A percentile compares a stretch with the other conserved stretches of the same genome.
Conservation (phyloP, 805 yeast genomes). For the Metschnikowia anglica region DNA sequence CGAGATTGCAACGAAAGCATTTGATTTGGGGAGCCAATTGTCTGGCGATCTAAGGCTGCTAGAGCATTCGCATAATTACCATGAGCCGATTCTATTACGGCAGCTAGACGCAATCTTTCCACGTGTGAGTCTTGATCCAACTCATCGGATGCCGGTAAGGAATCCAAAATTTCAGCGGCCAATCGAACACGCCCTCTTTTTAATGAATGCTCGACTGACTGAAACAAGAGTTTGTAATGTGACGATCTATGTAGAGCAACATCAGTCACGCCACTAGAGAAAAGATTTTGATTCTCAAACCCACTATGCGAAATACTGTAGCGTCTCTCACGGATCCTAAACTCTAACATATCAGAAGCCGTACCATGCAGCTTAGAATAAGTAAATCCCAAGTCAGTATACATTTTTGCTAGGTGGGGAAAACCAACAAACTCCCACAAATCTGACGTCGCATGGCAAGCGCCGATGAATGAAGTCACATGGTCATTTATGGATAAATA, state of each 20-base stretch:
- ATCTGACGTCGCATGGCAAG: slow-evolving; percentile 45
- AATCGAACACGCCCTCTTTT: slow-evolving; percentile 37
- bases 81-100: slow-evolving; percentile 11
- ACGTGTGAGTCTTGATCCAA: slow-evolving; percentile 9
- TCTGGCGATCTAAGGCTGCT: background rate
- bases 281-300: background rate
- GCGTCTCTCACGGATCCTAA: slow-evolving; percentile 40
- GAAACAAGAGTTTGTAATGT: slow-evolving; percentile 40
- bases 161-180: slow-evolving; percentile 36
- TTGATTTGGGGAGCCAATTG: background rate
- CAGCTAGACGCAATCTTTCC: slow-evolving; percentile 11
- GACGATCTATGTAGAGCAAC: slow-evolving; percentile 42
- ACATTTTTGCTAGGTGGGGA: slow-evolving; percentile 45
- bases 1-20: background rate
- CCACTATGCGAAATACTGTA: slow-evolving; percentile 23
- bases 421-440: slow-evolving; percentile 56
- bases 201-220: slow-evolving; percentile 38
- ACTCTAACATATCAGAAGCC: slow-evolving; percentile 9
- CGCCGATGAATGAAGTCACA: slow-evolving; percentile 42
- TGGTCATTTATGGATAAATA: slow-evolving; percentile 54
- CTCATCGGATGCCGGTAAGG: slow-evolving; percentile 25
- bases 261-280: slow-evolving; percentile 16
- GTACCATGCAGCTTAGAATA: slow-evolving; percentile 32
- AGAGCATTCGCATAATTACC: slow-evolving; percentile 13
- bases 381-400: slow-evolving; percentile 47